Evolutionary conservation across 2,329 filamentous ascomycete genomes (phyloP), one percentile per base, ranked within the genome.

Genomic region (Tolypocladium endophyticum): DNA sequence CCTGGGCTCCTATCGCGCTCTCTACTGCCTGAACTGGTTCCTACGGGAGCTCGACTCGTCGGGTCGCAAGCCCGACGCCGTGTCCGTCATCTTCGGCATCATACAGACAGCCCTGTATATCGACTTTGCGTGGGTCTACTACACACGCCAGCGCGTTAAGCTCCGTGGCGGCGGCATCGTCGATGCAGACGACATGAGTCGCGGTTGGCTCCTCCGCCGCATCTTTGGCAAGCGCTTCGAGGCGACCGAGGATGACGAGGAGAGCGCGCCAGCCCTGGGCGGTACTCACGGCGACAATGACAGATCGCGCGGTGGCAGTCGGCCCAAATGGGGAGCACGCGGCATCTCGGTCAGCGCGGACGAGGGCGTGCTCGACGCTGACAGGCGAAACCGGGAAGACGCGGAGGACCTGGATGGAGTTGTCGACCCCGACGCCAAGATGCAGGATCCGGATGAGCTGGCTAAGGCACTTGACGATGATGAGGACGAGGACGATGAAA

Each of bases 101-200:
- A 79, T 97, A 33, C 93, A 97, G 76, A 97, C 92, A 0, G 86
- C 88, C 1, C 84, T 97, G 52, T 97, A 97, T 73, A 72, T 92
- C 66, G 93, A 97, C 74, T 97, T 97, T 71, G 92, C 91, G 41
- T 97, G 92, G 92, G 92, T 97, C 1, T 97, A 97, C 79, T 97
- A 90, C 77, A 89, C 88, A 14, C 84, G 93, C 64, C 93, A 97
- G 77, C 85, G 92, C 60, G 92, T 97, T 69, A 97, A 97, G 86
- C 86, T 97, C 20, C 84, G 93, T 62, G 87, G 72, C 65, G 93
- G 93, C 53, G 90, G 91, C 8, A 81, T 97, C 23, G 90, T 97
- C 18, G 93, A 97, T 70, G 87, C 88, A 4, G 92, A 97, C 64
- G 93, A 97, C 71, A 79, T 96, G 70, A 83, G 87, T 64, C 87